These are phyloP conservation scores for Butyriboletus loyo DNA, from an alignment of 768 basidiomycete genomes.

Conservation along the genomic window DNA sequence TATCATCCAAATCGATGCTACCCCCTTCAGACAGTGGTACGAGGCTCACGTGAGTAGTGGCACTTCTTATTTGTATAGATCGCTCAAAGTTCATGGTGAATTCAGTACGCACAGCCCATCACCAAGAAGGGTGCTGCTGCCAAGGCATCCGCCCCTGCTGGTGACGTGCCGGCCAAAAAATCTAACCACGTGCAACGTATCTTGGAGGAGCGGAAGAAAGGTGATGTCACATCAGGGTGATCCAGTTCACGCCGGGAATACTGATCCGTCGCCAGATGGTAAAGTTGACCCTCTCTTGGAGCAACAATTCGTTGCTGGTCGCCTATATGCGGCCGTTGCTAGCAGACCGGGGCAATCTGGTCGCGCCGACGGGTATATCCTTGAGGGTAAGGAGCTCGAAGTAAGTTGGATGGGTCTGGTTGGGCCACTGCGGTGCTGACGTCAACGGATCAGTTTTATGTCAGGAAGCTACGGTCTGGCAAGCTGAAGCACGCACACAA, in stretches of 20 bases:
- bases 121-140: conserved; percentile 69
- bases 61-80: neutral
- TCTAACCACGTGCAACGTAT: conserved; percentile 89
- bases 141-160: conserved; percentile 51
- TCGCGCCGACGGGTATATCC: conserved; percentile 93
- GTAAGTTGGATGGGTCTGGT: conserved; percentile 39
- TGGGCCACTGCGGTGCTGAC: conserved; percentile 15
- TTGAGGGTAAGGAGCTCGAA: conserved; percentile 99
- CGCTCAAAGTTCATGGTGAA: conserved; percentile 2
- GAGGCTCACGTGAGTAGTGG: conserved; percentile 82
- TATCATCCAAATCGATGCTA: conserved; percentile 96
- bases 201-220: conserved; percentile 89
- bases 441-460: conserved; percentile 69
- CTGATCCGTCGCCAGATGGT: conserved; percentile 52
- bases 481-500: conserved; percentile 90
- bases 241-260: neutral
- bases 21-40: conserved; percentile 99
- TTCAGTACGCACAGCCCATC: conserved; percentile 90
- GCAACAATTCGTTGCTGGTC: conserved; percentile 88
- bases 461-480: conserved; percentile 87
- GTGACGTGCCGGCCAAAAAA: conserved; percentile 66
- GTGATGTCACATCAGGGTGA: conserved; percentile 37
- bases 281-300: conserved; percentile 92
- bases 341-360: conserved; percentile 97
- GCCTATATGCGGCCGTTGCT: conserved; percentile 89